Evolutionary conservation across 176 grass and related monocot species (phyloP).

Genomic region (Carex pumila): DNA sequence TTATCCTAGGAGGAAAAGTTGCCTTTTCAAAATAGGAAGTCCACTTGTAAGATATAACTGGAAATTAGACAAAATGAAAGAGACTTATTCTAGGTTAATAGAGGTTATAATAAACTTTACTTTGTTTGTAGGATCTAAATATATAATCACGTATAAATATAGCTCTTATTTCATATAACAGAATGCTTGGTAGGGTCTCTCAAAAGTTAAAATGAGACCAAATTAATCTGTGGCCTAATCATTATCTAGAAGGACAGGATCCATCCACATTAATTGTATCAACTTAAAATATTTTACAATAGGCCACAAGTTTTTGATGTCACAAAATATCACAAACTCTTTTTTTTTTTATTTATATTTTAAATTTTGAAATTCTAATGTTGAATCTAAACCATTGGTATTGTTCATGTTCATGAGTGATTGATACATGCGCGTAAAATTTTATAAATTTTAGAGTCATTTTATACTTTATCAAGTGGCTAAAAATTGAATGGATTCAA

Average conservation of each 20-base stretch:
- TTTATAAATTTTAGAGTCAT: too few species aligned
- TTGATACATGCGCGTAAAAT: too few species aligned
- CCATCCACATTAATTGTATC: background rate
- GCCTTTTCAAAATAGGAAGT: background rate
- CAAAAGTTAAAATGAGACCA: background rate
- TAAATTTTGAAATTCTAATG: too few species aligned
- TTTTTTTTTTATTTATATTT: too few species aligned
- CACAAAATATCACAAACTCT: too few species aligned
- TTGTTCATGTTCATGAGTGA: too few species aligned
- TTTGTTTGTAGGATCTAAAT: background rate
- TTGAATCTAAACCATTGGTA: too few species aligned
- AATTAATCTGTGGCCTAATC: background rate
- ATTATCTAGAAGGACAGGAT: background rate
- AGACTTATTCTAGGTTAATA: background rate
- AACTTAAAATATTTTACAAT: background rate
- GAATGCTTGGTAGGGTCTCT: background rate
- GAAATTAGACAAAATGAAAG: background rate
- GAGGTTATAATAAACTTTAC: background rate
- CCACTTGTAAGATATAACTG: background rate
- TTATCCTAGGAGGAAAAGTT: background rate
- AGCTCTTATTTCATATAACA: background rate
- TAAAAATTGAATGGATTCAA: too few species aligned
- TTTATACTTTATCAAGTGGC: too few species aligned
- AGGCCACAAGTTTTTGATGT: too few species aligned
- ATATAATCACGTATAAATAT: background rate